Base-by-base conservation (phyloP, 352 stramenopile species). In the Pythium rhizo-oryzae region DNA sequence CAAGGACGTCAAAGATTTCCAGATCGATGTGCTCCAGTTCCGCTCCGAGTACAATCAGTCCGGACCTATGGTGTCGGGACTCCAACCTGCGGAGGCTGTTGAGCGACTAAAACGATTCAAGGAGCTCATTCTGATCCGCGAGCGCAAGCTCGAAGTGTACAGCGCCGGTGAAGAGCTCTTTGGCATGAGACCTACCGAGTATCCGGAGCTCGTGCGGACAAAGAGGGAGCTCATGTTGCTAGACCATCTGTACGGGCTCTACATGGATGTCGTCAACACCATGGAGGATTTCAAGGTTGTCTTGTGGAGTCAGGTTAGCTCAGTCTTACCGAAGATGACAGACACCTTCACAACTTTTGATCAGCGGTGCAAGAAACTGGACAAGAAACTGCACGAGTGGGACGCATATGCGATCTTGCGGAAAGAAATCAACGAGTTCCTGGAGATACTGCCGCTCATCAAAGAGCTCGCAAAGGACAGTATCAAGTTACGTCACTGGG, bases 361-460 rank as follows among this genome's bases (percentile, higher is more conserved):
- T 15, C 37, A 15, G 18, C 89, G 96, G 24, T 99, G 95, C 79
- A 99, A 99, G 84, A 99, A 99, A 68, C 91, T 99, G 78, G 97
- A 97, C 2, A 85, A 86, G 5, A 97, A 98, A 63, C 80, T 99
- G 49, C 87, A 96, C 49, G 95, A 99, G 61, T 99, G 97, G 90
- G 94, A 99, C 43, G 98, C 97, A 9, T 99, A 99, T 75, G 97
- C 94, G 91, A 98, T 53, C 72, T 99, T 1, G 98, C 97, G 70
- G 91, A 95, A 59, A 97, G 37, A 98, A 83, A 99, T 99, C 65
- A 94, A 99, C 65, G 97, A 99, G 65, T 99, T 99, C 60, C 97
- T 97, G 2, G 96, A 96, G 47, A 93, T 99, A 9, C 71, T 99
- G 12, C 97, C 97, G 12, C 72, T 99, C 8, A 71, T 99, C 1